Evolutionary conservation across 2,329 filamentous ascomycete genomes (phyloP).

Genomic region (Talaromyces marneffei): DNA sequence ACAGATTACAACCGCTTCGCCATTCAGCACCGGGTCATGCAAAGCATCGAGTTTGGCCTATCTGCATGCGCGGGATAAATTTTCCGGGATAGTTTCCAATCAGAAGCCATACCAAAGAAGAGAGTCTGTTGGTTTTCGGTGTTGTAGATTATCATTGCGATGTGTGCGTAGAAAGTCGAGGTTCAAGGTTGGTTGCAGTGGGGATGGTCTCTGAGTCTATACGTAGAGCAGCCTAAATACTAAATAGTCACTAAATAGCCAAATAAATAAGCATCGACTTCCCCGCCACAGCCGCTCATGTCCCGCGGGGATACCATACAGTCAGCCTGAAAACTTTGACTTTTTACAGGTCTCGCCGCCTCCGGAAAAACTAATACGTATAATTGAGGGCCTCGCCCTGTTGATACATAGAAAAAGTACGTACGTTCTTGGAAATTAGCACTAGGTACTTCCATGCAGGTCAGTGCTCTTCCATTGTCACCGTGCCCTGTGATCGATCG

Average conservation of each 20-base stretch:
- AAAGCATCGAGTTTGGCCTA: background rate
- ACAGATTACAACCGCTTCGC: background rate
- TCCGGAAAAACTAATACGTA: slow-evolving; percentile 1
- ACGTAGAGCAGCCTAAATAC: too few species aligned
- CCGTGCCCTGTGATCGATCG: background rate
- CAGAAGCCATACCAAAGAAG: background rate
- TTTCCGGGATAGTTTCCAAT: background rate
- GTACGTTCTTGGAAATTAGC: background rate
- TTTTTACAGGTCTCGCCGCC: background rate
- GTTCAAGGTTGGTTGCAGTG: background rate
- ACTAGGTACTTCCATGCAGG: background rate
- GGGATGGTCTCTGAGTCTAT: background rate
- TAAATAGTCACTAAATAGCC: background rate
- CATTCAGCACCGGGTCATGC: background rate
- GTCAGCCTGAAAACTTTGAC: background rate
- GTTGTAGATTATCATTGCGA: background rate
- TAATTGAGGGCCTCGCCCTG: background rate
- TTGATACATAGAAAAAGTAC: background rate
- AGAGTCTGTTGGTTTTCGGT: background rate
- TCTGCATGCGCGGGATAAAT: background rate
- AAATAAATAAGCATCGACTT: background rate
- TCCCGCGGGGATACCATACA: background rate
- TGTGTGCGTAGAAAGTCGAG: background rate
- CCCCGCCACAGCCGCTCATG: background rate
- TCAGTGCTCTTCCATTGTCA: background rate